Evolutionary conservation across 495 filamentous ascomycete genomes (phyloP).

Genomic region (Hyaloscypha bicolor): DNA sequence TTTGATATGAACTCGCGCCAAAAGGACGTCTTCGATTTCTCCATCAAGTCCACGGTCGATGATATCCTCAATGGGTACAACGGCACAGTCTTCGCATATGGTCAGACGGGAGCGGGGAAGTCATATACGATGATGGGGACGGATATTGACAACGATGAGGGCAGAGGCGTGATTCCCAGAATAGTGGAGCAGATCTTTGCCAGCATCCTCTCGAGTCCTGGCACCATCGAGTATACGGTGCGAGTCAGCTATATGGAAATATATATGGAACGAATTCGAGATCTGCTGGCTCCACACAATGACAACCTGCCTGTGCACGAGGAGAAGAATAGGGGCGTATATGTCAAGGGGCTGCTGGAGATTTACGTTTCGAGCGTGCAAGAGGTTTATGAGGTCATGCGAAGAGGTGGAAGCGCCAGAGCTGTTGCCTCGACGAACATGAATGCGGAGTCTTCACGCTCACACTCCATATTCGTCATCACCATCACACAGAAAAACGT

Average conservation of each 20-base stretch:
- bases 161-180: slow-evolving; percentile 92
- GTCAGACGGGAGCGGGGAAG: slow-evolving; percentile 97
- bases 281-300: slow-evolving; percentile 87
- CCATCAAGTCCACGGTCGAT: slow-evolving; percentile 92
- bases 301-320: slow-evolving; percentile 97
- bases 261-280: slow-evolving; percentile 98
- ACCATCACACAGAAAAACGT: slow-evolving; percentile 98
- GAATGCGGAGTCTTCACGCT: slow-evolving; percentile 98
- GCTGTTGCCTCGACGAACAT: slow-evolving; percentile 99
- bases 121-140: slow-evolving; percentile 99
- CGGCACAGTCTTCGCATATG: slow-evolving; percentile 98
- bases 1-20: slow-evolving; percentile 92
- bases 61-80: slow-evolving; percentile 99
- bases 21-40: slow-evolving; percentile 93
- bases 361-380: slow-evolving; percentile 94
- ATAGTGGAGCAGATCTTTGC: slow-evolving; percentile 98
- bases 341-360: slow-evolving; percentile 93
- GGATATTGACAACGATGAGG: slow-evolving; percentile 88
- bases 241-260: slow-evolving; percentile 99
- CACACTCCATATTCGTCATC: slow-evolving; percentile 97
- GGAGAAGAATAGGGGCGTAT: slow-evolving; percentile 93
- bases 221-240: slow-evolving; percentile 96
- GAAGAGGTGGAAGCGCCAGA: slow-evolving; percentile 82
- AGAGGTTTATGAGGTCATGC: slow-evolving; percentile 97
- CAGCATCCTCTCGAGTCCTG: slow-evolving; percentile 86